A percentile compares a stretch with the other conserved stretches of the same genome.
These are phyloP conservation scores for Hevea brasiliensis DNA, from an alignment of 345 rosid genomes.

Conservation along the genomic window DNA sequence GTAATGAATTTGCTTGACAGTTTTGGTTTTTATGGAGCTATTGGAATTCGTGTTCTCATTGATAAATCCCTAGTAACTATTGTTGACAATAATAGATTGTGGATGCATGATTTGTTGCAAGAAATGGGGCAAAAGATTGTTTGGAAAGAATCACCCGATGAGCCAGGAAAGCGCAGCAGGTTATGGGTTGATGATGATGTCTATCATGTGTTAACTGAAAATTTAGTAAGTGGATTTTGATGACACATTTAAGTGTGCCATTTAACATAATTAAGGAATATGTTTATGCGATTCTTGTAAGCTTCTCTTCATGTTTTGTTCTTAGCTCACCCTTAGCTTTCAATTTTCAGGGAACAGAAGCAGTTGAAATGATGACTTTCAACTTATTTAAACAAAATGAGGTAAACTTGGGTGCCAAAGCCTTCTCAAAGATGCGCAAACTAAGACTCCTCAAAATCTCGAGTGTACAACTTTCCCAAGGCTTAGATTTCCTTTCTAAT, in stretches of 20 bases:
- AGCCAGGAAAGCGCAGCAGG: conserved; percentile 15
- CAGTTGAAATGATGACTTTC: background rate
- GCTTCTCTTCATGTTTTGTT: background rate
- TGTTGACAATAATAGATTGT: background rate
- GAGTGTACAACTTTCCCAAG: conserved; percentile 4
- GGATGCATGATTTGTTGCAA: conserved; percentile 13
- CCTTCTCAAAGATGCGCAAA: conserved; percentile 12
- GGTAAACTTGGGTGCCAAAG: background rate
- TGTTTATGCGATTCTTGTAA: background rate
- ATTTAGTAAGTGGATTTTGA: background rate
- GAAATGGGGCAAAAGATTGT: conserved; percentile 11
- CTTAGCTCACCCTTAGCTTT: background rate
- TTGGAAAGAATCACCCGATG: background rate
- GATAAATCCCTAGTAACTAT: conserved; percentile 12
- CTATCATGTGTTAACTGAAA: background rate
- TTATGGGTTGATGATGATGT: background rate
- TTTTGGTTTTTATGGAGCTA: background rate
- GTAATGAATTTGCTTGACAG: background rate
- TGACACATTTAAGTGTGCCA: background rate
- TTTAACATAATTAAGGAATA: too few relatives aligned
- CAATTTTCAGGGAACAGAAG: conserved; percentile 9
- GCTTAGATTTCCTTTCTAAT: conserved; percentile 3
- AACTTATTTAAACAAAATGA: conserved; percentile 2
- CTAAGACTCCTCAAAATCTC: conserved; percentile 12
- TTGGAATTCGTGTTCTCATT: background rate